Percentiles rank a stretch among this genome's conserved stretches.
phyloP scores from a whole-genome alignment of 2,329 filamentous ascomycete species.

The Triangularia setosa region DNA sequence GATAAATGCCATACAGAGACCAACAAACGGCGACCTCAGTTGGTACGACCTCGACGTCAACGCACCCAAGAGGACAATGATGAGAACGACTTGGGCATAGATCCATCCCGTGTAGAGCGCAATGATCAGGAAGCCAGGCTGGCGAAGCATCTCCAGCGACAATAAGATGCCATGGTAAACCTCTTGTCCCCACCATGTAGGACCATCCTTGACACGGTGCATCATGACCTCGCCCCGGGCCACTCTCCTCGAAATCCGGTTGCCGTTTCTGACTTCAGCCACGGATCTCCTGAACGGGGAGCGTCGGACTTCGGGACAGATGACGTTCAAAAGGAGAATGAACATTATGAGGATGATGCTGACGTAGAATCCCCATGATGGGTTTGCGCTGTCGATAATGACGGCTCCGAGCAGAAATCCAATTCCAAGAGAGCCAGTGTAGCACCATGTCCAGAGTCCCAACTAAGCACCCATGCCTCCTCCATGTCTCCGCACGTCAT shows the following conservation, averaged over 20 bases:
- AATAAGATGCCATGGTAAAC: constrained; percentile 66
- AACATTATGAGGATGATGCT: constrained; percentile 63
- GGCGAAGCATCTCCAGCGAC: constrained; percentile 65
- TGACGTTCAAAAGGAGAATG: constrained; percentile 64
- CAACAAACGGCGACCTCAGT: constrained; percentile 61
- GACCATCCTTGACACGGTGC: constrained; percentile 67
- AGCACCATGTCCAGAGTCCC: constrained; percentile 74
- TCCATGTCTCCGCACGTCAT: constrained; percentile 69
- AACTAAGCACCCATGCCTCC: constrained; percentile 79
- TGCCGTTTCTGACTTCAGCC: constrained; percentile 55
- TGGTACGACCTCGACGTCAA: constrained; percentile 66
- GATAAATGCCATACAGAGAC: constrained; percentile 61
- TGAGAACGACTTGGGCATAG: constrained; percentile 69
- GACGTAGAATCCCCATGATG: constrained; percentile 73
- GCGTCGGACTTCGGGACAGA: constrained; percentile 68
- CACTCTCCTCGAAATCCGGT: constrained; percentile 53
- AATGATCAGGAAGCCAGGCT: constrained; percentile 69
- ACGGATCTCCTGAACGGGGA: constrained; percentile 66
- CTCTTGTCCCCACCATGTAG: constrained; percentile 74
- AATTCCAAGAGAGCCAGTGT: constrained; percentile 65
- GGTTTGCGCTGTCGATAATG: constrained; percentile 61
- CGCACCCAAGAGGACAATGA: constrained; percentile 69
- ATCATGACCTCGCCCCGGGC: constrained; percentile 73
- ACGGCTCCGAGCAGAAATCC: constrained; percentile 69
- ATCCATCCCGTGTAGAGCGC: constrained; percentile 74